Conservation (phyloP, 768 basidiomycete species). For the Cubamyces sp. region DNA sequence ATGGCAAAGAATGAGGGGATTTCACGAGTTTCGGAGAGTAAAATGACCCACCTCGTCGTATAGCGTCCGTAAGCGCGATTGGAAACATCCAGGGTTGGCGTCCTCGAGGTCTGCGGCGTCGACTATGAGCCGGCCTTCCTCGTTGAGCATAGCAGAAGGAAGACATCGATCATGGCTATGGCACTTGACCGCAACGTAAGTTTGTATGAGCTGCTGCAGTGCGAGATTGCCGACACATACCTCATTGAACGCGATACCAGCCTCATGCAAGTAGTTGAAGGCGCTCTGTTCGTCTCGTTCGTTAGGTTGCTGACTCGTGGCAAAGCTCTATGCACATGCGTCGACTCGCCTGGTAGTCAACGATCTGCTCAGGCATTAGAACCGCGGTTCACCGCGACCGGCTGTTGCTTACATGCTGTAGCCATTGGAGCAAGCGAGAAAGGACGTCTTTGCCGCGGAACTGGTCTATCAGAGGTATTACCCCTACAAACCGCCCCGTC, state of each 20-base stretch:
- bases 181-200: not conserved
- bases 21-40: too few species aligned
- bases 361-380: not conserved
- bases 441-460: constrained; percentile 7
- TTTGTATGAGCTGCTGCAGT: too few species aligned
- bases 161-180: constrained; percentile 15
- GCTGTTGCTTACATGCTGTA: constrained; percentile 10
- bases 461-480: not conserved
- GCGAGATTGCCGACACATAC: not conserved
- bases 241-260: constrained; percentile 5
- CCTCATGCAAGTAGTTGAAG: not conserved
- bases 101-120: constrained; percentile 7
- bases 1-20: too few species aligned
- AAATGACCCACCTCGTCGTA: constrained; percentile 13
- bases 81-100: constrained; percentile 13
- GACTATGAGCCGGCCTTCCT: constrained; percentile 8
- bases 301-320: too few species aligned
- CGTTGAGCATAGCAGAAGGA: constrained; percentile 14
- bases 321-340: not conserved
- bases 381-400: too few species aligned
- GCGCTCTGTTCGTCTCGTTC: not conserved
- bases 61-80: constrained; percentile 5
- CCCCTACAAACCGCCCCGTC: not conserved
- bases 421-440: constrained; percentile 8
- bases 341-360: constrained; percentile 12